Conservation (phyloP, 306 rosid species). For the Inga laurina region DNA sequence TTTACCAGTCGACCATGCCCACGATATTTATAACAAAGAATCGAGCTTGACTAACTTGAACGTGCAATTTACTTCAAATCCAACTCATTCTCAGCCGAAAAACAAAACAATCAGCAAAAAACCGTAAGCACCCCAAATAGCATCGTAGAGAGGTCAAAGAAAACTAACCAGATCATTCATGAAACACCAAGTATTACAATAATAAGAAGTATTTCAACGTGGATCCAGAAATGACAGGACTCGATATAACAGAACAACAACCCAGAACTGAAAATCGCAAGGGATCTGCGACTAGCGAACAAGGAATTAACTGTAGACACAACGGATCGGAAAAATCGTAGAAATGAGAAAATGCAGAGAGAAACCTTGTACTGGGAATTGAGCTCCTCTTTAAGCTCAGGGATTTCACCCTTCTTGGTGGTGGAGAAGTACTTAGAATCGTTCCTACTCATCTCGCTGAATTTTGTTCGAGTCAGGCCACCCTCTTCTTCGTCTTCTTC, state of each 20-base stretch:
- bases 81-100: neutral
- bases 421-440: constrained; percentile 99
- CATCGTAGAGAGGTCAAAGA: constrained; percentile 2
- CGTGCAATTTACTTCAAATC: neutral
- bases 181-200: neutral
- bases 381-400: constrained; percentile 99
- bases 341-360: constrained; percentile 16
- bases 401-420: constrained; percentile 99
- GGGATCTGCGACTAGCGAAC: constrained; percentile 36
- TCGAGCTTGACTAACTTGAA: constrained; percentile 1
- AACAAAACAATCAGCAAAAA: neutral
- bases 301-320: neutral
- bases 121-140: constrained; percentile 1
- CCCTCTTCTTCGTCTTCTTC: constrained; percentile 3
- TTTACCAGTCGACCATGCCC: neutral
- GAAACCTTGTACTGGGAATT: constrained; percentile 99
- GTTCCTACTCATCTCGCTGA: constrained; percentile 81
- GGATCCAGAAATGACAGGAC: constrained; percentile 22
- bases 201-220: neutral
- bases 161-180: neutral
- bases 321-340: neutral
- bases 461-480: neutral
- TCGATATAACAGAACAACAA: neutral
- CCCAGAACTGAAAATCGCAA: neutral
- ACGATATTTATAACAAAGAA: neutral